Evolutionary conservation across 192 early-diverging fungal species (phyloP).

Genomic region (Coemansia sp.): DNA sequence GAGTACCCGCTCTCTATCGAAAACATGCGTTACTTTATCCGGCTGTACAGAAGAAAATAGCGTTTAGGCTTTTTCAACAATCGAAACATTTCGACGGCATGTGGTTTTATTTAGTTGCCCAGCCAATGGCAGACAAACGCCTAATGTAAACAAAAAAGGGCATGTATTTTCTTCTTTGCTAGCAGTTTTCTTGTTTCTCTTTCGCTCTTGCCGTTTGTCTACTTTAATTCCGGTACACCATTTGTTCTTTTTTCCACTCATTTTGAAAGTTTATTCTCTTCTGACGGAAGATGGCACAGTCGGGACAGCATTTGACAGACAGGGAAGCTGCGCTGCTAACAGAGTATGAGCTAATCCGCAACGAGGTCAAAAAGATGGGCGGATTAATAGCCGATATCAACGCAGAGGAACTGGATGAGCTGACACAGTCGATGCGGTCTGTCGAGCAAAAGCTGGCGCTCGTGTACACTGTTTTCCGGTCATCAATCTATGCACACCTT

Average conservation of each 20-base stretch:
- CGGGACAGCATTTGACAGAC: slow-evolving; percentile 47
- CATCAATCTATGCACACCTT: slow-evolving; percentile 52
- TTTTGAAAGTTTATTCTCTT: background rate
- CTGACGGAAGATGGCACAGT: slow-evolving; percentile 16
- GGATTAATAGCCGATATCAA: slow-evolving; percentile 47
- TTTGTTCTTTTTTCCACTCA: background rate
- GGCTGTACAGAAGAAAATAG: slow-evolving; percentile 74
- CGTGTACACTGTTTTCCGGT: slow-evolving; percentile 52
- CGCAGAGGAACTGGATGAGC: slow-evolving; percentile 47
- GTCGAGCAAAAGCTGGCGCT: slow-evolving; percentile 52
- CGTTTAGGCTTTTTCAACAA: background rate
- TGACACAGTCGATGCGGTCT: slow-evolving; percentile 52
- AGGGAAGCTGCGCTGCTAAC: slow-evolving; percentile 48
- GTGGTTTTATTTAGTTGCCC: too few relatives aligned
- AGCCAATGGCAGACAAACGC: background rate
- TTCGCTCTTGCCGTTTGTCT: background rate
- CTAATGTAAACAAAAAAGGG: background rate
- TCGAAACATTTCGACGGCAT: too few relatives aligned
- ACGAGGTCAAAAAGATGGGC: slow-evolving; percentile 52
- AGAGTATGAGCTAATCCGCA: slow-evolving; percentile 54
- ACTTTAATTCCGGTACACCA: background rate
- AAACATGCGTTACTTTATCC: slow-evolving; percentile 91
- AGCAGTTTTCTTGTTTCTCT: background rate
- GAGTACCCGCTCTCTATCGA: slow-evolving; percentile 77
- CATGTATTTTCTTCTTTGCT: background rate